A percentile compares a stretch with the other conserved stretches of the same genome.
Conservation (phyloP, 2,329 filamentous ascomycete genomes). For the Aspergillus sclerotialis region DNA sequence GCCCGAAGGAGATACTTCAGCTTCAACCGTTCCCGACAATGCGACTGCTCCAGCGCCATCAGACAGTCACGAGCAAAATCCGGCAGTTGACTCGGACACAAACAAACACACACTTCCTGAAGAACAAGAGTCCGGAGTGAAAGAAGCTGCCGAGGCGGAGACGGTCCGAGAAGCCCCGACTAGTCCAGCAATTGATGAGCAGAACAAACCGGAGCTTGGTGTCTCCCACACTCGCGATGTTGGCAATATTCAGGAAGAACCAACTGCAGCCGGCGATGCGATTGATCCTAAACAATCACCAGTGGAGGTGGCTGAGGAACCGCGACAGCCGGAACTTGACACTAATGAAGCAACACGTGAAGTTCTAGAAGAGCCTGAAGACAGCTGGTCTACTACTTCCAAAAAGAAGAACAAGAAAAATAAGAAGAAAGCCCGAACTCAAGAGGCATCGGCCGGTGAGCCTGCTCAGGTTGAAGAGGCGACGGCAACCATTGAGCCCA, state of each 20-base stretch:
- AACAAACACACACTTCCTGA: background rate
- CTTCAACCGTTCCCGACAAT: background rate
- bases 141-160: background rate
- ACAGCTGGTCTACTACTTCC: slow-evolving; percentile 4
- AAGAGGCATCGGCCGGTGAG: background rate
- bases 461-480: background rate
- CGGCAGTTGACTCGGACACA: background rate
- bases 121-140: background rate
- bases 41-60: background rate
- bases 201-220: background rate
- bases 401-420: slow-evolving; percentile 23
- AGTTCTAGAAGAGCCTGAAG: slow-evolving; percentile 5
- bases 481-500: background rate
- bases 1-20: background rate
- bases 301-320: background rate
- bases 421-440: slow-evolving; percentile 11
- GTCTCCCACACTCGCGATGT: background rate
- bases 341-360: background rate
- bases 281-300: background rate
- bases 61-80: background rate
- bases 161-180: no score
- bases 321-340: background rate
- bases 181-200: background rate
- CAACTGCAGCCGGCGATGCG: background rate
- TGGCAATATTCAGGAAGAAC: background rate